Percentiles rank a stretch among this genome's conserved stretches.
phyloP scores from a whole-genome alignment of 164 flowering plant genomes.

The Taxillus chinensis region DNA sequence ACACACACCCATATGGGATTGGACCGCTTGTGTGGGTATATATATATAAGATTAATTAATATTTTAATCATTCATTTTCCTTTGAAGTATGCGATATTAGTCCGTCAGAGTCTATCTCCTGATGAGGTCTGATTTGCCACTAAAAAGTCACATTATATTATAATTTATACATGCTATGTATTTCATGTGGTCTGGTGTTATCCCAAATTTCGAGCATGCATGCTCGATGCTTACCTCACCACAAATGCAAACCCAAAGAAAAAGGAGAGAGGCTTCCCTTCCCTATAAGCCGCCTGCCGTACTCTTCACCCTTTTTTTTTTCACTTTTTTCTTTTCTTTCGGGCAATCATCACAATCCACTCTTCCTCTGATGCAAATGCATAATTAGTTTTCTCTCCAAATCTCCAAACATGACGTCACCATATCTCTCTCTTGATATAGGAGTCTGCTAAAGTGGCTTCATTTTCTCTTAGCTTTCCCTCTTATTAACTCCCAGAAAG shows the following conservation, averaged over 20 bases:
- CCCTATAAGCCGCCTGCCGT: slow-evolving; percentile 19
- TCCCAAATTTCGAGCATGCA: slow-evolving; percentile 12
- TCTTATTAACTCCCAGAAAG: slow-evolving; percentile 8
- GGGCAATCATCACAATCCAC: slow-evolving; percentile 26
- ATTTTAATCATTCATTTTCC: no score
- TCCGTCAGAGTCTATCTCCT: no score
- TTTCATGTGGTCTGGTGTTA: slow-evolving; percentile 4
- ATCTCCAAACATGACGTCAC: slow-evolving; percentile 25
- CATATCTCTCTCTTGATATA: slow-evolving; percentile 10
- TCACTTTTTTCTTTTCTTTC: slow-evolving; percentile 24
- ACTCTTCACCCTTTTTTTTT: neutral
- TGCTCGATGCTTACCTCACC: slow-evolving; percentile 21
- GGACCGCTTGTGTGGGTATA: neutral
- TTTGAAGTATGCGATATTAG: no score
- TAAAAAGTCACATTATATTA: neutral
- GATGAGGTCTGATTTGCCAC: slow-evolving; percentile 9
- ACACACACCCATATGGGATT: no score
- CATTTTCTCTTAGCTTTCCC: slow-evolving; percentile 7
- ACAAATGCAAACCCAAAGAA: no score
- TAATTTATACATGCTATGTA: no score
- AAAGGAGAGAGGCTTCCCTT: no score
- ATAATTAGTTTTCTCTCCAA: slow-evolving; percentile 21
- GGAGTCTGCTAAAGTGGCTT: slow-evolving; percentile 1
- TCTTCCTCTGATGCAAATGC: neutral
- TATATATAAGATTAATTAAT: neutral